These are phyloP conservation scores for Hirschfeldia incana DNA, from an alignment of 345 rosid species.

Conservation along the genomic window DNA sequence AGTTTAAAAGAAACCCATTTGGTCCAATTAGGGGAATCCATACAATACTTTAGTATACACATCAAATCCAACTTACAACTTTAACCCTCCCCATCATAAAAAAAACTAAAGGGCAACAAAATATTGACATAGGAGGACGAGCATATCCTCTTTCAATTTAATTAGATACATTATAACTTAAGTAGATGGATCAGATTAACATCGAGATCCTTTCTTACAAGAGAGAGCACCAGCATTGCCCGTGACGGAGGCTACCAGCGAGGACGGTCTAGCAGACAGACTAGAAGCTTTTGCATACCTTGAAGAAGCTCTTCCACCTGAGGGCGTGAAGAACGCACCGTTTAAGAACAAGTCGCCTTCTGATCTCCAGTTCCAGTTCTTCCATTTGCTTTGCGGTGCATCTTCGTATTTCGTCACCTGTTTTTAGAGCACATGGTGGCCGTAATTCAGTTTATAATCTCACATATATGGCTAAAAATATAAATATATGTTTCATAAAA, in stretches of 20 bases:
- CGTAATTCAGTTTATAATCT: background rate
- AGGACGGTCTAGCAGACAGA: conserved; percentile 57
- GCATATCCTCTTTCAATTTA: background rate
- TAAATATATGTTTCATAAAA: background rate
- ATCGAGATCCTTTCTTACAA: conserved; percentile 58
- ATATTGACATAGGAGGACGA: conserved; percentile 24
- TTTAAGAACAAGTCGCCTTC: conserved; percentile 58
- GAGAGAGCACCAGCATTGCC: conserved; percentile 53
- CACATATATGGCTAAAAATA: background rate
- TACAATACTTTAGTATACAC: conserved; percentile 37
- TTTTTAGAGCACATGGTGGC: background rate
- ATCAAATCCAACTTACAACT: conserved; percentile 37
- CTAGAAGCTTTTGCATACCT: conserved; percentile 66
- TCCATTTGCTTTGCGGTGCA: conserved; percentile 53
- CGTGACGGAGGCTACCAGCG: conserved; percentile 50
- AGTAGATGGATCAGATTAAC: conserved; percentile 42
- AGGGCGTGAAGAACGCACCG: conserved; percentile 59
- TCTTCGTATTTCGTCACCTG: conserved; percentile 62
- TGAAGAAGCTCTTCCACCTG: conserved; percentile 54
- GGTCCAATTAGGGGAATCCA: conserved; percentile 37
- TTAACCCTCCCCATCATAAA: conserved; percentile 32
- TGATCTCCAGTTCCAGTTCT: conserved; percentile 64
- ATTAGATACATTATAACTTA: conserved; percentile 18
- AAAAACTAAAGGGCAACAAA: conserved; percentile 14
- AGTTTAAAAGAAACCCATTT: conserved; percentile 4